phyloP scores from a whole-genome alignment of 148 eudicot genomes.

The Dysphania ambrosioides region DNA sequence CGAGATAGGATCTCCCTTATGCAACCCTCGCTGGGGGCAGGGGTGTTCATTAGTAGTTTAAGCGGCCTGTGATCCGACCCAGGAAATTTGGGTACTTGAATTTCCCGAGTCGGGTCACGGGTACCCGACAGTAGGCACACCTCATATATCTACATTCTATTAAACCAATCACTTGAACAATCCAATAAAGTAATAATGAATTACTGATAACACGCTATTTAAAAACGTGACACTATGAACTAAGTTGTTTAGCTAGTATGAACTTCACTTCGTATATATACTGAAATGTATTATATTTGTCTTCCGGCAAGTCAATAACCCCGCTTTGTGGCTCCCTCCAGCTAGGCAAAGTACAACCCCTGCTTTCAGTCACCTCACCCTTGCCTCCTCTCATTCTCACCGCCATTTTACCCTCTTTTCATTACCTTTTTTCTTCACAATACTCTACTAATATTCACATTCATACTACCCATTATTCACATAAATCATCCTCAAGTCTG shows the following conservation, averaged over 20 bases:
- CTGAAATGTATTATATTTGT: neutral
- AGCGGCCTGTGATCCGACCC: no score
- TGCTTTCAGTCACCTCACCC: neutral
- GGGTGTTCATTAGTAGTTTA: no score
- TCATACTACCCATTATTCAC: neutral
- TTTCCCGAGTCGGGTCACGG: no score
- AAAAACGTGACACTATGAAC: neutral
- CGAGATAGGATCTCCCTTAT: no score
- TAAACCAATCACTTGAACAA: neutral
- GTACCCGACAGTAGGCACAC: no score
- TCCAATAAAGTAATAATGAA: neutral
- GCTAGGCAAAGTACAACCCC: neutral
- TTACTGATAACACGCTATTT: neutral
- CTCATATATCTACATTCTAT: no score
- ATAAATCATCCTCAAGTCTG: neutral
- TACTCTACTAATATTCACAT: neutral
- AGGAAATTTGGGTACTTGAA: no score
- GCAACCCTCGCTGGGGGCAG: no score
- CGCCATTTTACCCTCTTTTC: no score
- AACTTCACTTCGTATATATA: neutral
- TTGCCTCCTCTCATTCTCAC: neutral
- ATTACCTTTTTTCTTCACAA: neutral
- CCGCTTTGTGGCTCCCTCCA: constrained; percentile 13
- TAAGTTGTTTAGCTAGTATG: neutral
- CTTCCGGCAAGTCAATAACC: constrained; percentile 3